Conservation (phyloP, 257 asterid genomes). For the Jasminum sambac region DNA sequence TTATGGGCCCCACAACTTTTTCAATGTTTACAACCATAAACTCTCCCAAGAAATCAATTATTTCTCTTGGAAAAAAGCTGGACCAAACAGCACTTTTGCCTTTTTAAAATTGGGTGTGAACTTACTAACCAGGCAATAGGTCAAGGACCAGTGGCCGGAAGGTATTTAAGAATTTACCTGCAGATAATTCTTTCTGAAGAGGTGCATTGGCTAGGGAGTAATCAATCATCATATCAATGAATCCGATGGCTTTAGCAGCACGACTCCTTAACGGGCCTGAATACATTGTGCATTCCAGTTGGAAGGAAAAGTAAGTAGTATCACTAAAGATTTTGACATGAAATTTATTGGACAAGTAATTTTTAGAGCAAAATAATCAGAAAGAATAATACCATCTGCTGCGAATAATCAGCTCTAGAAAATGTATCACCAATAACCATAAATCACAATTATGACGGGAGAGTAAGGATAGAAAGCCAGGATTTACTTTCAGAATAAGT, state of each 20-base stretch:
- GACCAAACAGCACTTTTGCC: neutral
- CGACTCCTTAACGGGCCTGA: constrained; percentile 86
- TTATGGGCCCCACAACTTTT: too few species aligned
- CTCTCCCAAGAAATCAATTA: too few species aligned
- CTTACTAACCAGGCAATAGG: neutral
- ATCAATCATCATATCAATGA: constrained; percentile 91
- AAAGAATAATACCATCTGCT: neutral
- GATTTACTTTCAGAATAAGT: neutral
- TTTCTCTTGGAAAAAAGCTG: too few species aligned
- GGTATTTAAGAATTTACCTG: constrained; percentile 40
- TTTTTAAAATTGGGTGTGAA: neutral
- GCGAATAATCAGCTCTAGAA: neutral
- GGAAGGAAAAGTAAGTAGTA: constrained; percentile 3
- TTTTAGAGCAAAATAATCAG: neutral
- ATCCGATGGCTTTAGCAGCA: constrained; percentile 92
- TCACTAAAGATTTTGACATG: neutral
- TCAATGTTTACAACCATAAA: too few species aligned
- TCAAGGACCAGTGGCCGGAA: neutral
- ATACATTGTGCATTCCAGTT: constrained; percentile 3
- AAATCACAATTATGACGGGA: neutral
- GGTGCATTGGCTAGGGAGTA: constrained; percentile 76
- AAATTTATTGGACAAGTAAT: neutral
- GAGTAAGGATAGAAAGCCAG: neutral
- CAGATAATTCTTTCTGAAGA: constrained; percentile 79
- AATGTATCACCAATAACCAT: neutral